Base-by-base conservation (phyloP, 2,329 filamentous ascomycete genomes). In the Exophiala oligosperma region DNA sequence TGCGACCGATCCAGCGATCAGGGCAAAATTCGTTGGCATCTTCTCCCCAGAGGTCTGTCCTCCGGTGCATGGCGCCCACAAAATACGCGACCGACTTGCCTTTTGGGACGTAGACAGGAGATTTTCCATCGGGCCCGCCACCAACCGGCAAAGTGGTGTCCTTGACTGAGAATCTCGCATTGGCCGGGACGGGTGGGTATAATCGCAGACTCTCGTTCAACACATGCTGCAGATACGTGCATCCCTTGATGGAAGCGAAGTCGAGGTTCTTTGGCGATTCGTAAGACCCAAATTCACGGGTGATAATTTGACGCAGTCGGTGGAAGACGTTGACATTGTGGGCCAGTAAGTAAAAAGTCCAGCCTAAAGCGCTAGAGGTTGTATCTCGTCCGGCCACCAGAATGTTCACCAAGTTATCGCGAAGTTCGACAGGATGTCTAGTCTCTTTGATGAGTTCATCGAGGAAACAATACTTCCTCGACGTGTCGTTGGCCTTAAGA, bases 31-130 rank as follows among this genome's bases (percentile, higher is more conserved):
- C 38, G n/a, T 47, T 26, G 3, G 56, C 59, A 44, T 61, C 59
- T 2, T 32, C 28, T 17, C 59, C 59, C 56, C 56, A 61, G 28
- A 77, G 68, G 43, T 82, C 79, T 41, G 70, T 72, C 12, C 88
- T 83, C 1, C 90, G 84, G 69, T 95, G 91, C 88, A 93, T 90
- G 4, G 84, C 74, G 54, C 91, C 81, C 0, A 87, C 80, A 48
- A 80, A 85, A 77, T 91, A 94, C 47, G 75, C 78, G 60, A 94
- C 77, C 4, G 81, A 73, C 1, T 85, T 85, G 67, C 78, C 79
- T 53, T 77, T 77, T 21, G 70, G 71, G 3, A 83, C 71, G 59
- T 79, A 77, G 4, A 83, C 65, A 1, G 80, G 80, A 0, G 71
- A 69, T 46, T 69, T 71, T 38, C 76, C 74, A 54, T 79, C 76